phyloP scores from a whole-genome alignment of 169 alveolate species.

The Eimeria maxima region DNA sequence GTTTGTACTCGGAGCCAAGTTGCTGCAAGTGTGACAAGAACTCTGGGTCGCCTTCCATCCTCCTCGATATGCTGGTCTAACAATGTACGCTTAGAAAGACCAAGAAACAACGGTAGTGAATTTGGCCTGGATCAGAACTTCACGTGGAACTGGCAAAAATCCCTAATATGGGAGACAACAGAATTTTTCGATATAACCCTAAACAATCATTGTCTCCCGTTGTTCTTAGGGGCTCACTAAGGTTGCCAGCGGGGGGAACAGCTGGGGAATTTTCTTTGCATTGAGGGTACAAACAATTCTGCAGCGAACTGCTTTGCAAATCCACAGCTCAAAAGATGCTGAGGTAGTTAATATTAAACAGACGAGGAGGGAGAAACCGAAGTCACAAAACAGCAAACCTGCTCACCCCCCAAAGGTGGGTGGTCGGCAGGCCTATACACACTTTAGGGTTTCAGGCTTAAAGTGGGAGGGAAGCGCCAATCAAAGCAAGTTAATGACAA shows the following conservation, averaged over 20 bases:
- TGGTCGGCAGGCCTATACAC: neutral
- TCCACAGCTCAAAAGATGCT: neutral
- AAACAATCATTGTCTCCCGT: neutral
- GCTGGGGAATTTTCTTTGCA: neutral
- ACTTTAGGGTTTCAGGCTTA: neutral
- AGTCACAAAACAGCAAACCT: neutral
- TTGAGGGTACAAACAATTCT: neutral
- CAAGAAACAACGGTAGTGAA: neutral
- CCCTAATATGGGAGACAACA: neutral
- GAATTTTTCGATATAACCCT: neutral
- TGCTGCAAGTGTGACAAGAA: conserved; percentile 61
- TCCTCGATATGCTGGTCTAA: neutral
- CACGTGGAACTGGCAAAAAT: neutral
- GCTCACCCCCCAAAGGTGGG: neutral
- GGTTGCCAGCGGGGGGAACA: neutral
- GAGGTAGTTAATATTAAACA: neutral
- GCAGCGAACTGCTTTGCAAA: neutral
- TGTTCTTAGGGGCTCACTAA: neutral
- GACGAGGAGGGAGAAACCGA: neutral
- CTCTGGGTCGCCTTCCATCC: conserved; percentile 68
- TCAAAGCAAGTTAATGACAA: neutral
- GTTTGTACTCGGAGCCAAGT: conserved; percentile 57
- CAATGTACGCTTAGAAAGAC: neutral
- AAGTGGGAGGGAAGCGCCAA: neutral
- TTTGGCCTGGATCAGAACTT: neutral